Evolutionary conservation across 2,329 filamentous ascomycete genomes (phyloP), one percentile per base, ranked within the genome.

Genomic region (Beauveria bassiana): DNA sequence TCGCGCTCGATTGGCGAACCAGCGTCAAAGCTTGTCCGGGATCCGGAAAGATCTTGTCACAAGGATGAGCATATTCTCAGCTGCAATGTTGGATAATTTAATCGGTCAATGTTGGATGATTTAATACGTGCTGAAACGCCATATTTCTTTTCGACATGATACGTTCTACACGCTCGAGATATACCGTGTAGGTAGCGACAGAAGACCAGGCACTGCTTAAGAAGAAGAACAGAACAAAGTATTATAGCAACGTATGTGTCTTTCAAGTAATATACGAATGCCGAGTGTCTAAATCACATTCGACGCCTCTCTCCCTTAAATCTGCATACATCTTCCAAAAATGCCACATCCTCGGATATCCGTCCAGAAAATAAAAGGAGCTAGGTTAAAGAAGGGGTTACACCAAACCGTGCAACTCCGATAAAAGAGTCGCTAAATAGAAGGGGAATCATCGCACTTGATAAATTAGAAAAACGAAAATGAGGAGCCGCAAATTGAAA

Each of bases 391-490:
- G 26, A 61, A 58, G 18, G 34, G 40, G 40, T 34, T 58, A 59
- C 61, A 63, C 61, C 61, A 63, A 63, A 54, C 61, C 61, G 45
- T 53, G 56, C 61, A 55, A 55, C 61, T 56, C 61, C 34, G 45
- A 20, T 47, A 31, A 55, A 43, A 59, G 56, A 60, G 61, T 51
- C 45, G 51, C 56, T 63, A 60, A 59, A 63, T 55, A 63, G 61
- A 63, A 63, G 56, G 61, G 61, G 61, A 63, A 63, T 60, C 61
- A 60, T 60, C 49, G 56, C 56, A 53, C 61, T 52, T 46, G 54
- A 24, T 28, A 45, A 49, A 49, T 34, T 34, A 14, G 4, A 16
- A 22, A 52, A 52, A 52, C 3, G 18, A n/a, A 16, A 59, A 60
- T 14, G 24, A 47, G 5, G 49, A 57, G 40, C 46, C 24, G 58